Percentiles rank a stretch among this genome's conserved stretches.
Conservation (phyloP, 2,329 filamentous ascomycete species). For the Verruconis gallopava region DNA sequence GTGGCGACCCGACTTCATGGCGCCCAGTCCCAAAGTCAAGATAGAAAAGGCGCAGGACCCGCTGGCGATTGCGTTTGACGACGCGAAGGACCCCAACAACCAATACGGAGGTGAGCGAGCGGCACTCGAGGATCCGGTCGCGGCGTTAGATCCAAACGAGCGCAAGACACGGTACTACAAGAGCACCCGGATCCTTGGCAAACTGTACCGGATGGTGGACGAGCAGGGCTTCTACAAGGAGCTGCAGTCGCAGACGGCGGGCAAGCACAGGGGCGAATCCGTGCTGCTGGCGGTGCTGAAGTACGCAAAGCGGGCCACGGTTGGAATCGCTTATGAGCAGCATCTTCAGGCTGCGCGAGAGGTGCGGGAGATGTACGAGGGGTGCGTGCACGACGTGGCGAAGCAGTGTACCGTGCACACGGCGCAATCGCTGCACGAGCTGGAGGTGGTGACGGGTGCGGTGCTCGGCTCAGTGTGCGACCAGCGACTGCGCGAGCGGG, state of each 20-base stretch:
- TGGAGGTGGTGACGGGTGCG: conserved; percentile 6
- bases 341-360: neutral
- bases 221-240: conserved; percentile 52
- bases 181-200: conserved; percentile 55
- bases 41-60: conserved; percentile 20
- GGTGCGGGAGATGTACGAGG: conserved; percentile 5
- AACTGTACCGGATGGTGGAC: conserved; percentile 59
- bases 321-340: neutral
- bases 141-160: conserved; percentile 14
- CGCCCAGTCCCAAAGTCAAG: conserved; percentile 32
- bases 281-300: neutral
- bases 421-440: conserved; percentile 2
- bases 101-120: too few relatives aligned
- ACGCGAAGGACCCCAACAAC: conserved; percentile 31
- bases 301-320: neutral
- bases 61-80: conserved; percentile 34
- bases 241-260: conserved; percentile 19
- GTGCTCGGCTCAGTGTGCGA: conserved; percentile 7
- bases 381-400: neutral
- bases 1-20: conserved; percentile 42
- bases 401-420: conserved; percentile 3
- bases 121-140: conserved; percentile 31
- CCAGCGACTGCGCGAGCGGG: conserved; percentile 1
- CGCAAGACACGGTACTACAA: conserved; percentile 45
- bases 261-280: neutral